phyloP scores from a whole-genome alignment of 805 yeast species.

The Blastobotrys parvus region DNA sequence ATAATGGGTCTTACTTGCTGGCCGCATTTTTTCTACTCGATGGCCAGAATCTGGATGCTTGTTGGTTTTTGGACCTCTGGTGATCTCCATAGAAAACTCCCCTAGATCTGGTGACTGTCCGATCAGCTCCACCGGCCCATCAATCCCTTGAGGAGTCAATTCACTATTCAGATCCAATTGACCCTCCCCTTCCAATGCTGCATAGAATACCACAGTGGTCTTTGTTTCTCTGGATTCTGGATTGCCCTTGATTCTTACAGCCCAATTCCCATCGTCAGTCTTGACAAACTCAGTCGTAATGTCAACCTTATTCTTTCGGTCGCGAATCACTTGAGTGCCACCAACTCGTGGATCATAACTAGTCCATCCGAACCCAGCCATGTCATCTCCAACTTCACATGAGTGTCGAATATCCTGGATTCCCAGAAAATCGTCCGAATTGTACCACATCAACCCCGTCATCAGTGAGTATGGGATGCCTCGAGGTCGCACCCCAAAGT shows the following conservation, averaged over 20 bases:
- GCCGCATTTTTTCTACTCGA: constrained; percentile 17
- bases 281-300: constrained; percentile 71
- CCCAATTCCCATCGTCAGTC: constrained; percentile 69
- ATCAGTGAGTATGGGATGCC: constrained; percentile 61
- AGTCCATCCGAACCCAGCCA: constrained; percentile 78
- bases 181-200: constrained; percentile 62
- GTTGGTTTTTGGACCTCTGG: constrained; percentile 44
- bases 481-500: constrained; percentile 79
- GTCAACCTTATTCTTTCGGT: constrained; percentile 52
- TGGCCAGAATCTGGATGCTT: constrained; percentile 36
- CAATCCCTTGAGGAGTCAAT: constrained; percentile 21
- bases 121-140: constrained; percentile 30
- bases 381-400: constrained; percentile 63
- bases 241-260: constrained; percentile 54
- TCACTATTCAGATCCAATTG: constrained; percentile 24
- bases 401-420: constrained; percentile 56
- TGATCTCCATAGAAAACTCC: constrained; percentile 51
- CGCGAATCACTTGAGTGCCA: constrained; percentile 70
- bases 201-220: constrained; percentile 67
- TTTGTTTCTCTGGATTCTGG: constrained; percentile 38
- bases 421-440: constrained; percentile 48
- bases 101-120: constrained; percentile 64
- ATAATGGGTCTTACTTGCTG: constrained; percentile 46
- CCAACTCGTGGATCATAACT: constrained; percentile 81
- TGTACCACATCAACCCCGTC: constrained; percentile 85